Evolutionary conservation across 164 flowering plant genomes (phyloP), one percentile per base, ranked within the genome.

Genomic region (Warburgia ugandensis): DNA sequence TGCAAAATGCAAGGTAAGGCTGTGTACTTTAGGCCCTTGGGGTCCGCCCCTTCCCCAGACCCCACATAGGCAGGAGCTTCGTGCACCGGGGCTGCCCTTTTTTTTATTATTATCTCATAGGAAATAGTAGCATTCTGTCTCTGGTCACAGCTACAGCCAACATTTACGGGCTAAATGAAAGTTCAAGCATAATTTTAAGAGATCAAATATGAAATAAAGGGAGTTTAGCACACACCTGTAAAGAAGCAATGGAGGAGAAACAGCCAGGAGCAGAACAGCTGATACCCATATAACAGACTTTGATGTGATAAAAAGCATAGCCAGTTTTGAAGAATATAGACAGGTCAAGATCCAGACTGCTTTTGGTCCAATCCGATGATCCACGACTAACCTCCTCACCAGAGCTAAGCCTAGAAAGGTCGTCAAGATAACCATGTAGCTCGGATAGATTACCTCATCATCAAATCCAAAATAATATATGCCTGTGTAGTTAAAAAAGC

Each of bases 361-460:
- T 64, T 80, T 88, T 26, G 76, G 67, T 36, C 96, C 94, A 66
- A 92, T 80, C 50, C 86, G 71, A 26, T 73, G 69, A 68, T 92
- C 99, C 32, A 68, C 83, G 54, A 68, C 68, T 36, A 92, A 80
- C 64, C 84, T 80, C 75, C 94, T 81, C 50, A 76, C 81, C 67
- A 92, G 38, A 55, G 89, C 94, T 70, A 92, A 58, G 7, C 99
- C 99, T 43, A 77, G 60, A 53, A 77, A 63, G 31, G 95, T 85
- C 31, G 99, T 88, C 58, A 70, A 36, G 19, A 88, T 76, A 52
- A 92, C 91, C 99, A 92, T 82, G 65, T 92, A 92, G 67, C 96
- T 92, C 0, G 99, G 99, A 58, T 92, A 92, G 82, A 92, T 81
- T 50, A 84, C 95, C 46, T 87, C 96, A 26, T 92, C 99, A 43